Evolutionary conservation across 495 filamentous ascomycete species (phyloP).

Genomic region (Lichenothelia convexa): DNA sequence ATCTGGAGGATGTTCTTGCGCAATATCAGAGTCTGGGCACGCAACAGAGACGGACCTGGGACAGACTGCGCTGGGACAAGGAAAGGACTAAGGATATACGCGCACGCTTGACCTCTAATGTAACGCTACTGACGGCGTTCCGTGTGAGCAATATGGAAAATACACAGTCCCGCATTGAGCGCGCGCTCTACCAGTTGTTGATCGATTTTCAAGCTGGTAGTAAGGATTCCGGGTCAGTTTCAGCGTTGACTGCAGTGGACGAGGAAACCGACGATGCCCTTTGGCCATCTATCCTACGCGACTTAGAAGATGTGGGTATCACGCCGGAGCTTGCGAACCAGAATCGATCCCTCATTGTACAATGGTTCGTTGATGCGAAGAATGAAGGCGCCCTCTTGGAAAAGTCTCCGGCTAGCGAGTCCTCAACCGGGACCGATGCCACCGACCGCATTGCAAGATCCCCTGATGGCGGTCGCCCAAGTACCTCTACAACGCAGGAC

Average conservation of each 20-base stretch:
- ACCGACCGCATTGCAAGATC: neutral
- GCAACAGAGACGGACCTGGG: constrained; percentile 7
- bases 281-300: constrained; percentile 9
- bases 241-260: constrained; percentile 1
- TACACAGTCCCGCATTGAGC: constrained; percentile 6
- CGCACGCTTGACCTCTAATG: constrained; percentile 7
- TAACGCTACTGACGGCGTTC: constrained; percentile 11
- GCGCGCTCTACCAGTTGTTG: constrained; percentile 5
- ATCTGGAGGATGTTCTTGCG: constrained; percentile 7
- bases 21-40: constrained; percentile 7
- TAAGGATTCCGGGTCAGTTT: constrained; percentile 5
- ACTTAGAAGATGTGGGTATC: constrained; percentile 13
- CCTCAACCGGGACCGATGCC: neutral
- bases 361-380: constrained; percentile 10
- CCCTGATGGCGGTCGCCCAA: neutral
- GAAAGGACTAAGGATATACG: constrained; percentile 4
- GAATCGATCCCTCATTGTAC: constrained; percentile 11
- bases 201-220: constrained; percentile 7
- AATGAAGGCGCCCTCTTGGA: constrained; percentile 11
- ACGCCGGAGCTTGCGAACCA: constrained; percentile 3
- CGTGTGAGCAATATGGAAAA: constrained; percentile 8
- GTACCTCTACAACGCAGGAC: neutral
- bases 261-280: constrained; percentile 7
- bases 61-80: constrained; percentile 10
- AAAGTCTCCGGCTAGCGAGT: neutral